Conservation (phyloP, 257 asterid species). For the Solanum raphanifolium region DNA sequence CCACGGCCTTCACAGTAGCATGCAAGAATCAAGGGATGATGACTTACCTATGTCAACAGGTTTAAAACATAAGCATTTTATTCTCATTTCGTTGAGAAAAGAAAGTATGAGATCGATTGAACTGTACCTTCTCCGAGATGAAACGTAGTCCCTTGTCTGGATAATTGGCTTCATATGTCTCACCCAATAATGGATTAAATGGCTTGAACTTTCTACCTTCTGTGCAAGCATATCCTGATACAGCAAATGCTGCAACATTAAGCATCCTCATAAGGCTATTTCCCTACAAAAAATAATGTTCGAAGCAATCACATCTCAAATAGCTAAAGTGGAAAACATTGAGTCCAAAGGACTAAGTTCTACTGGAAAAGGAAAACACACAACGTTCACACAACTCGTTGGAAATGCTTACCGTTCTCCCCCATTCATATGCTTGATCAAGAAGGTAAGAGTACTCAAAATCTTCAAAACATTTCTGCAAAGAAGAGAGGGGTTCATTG, state of each 20-base stretch:
- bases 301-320: background rate
- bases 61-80: background rate
- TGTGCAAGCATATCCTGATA: conserved; percentile 18
- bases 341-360: background rate
- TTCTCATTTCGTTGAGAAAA: background rate
- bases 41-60: conserved; percentile 13
- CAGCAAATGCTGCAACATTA: conserved; percentile 23
- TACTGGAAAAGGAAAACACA: background rate
- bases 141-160: conserved; percentile 18
- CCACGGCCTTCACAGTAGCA: conserved; percentile 15
- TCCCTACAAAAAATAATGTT: background rate
- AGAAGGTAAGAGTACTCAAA: conserved; percentile 14
- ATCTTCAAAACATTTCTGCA: conserved; percentile 11
- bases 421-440: conserved; percentile 17
- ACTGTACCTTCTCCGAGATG: conserved; percentile 14
- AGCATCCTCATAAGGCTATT: conserved; percentile 15
- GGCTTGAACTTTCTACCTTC: conserved; percentile 20
- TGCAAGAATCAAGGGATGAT: conserved; percentile 16
- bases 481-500: conserved; percentile 15
- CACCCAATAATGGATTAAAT: conserved; percentile 20
- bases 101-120: background rate
- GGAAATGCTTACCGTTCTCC: conserved; percentile 7
- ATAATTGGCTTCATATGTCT: conserved; percentile 17
- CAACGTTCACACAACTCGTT: background rate
- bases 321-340: background rate